phyloP scores from a whole-genome alignment of 73 alveolate genomes.

The Paramecium caudatum region DNA sequence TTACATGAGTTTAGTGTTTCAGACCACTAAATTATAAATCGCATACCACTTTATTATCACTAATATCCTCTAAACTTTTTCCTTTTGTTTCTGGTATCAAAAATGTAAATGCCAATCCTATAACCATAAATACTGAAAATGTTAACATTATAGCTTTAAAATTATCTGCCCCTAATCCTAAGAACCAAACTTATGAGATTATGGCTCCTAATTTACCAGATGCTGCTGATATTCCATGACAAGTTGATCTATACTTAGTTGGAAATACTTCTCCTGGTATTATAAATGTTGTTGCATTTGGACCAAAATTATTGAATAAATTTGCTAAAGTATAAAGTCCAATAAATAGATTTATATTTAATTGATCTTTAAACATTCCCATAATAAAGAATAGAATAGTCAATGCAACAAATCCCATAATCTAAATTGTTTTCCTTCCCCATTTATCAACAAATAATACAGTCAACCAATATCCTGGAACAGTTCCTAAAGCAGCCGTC shows the following conservation, averaged over 20 bases:
- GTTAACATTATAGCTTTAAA: slow-evolving; percentile 37
- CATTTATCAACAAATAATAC: slow-evolving; percentile 51
- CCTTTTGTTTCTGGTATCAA: slow-evolving; percentile 64
- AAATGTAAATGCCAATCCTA: slow-evolving; percentile 41
- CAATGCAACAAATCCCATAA: slow-evolving; percentile 65
- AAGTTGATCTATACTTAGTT: slow-evolving; percentile 45
- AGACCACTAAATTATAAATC: no score
- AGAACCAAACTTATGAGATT: slow-evolving; percentile 2
- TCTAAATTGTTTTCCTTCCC: slow-evolving; percentile 45
- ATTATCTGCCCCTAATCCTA: slow-evolving; percentile 14
- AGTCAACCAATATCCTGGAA: slow-evolving; percentile 69
- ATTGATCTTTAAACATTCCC: neutral
- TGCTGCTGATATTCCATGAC: slow-evolving; percentile 74
- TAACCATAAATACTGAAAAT: neutral
- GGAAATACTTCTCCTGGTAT: slow-evolving; percentile 74
- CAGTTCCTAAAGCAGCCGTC: slow-evolving; percentile 56
- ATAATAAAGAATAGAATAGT: slow-evolving; percentile 23
- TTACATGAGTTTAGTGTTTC: neutral
- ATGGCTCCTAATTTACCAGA: slow-evolving; percentile 59
- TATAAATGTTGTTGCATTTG: slow-evolving; percentile 67
- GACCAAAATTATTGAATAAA: slow-evolving; percentile 50
- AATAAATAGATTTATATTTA: neutral
- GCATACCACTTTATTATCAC: no score
- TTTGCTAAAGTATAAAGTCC: slow-evolving; percentile 18
- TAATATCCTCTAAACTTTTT: slow-evolving; percentile 20